Evolutionary conservation across 345 rosid genomes (phyloP), one percentile per base, ranked within the genome.

Genomic region (Mercurialis annua): DNA sequence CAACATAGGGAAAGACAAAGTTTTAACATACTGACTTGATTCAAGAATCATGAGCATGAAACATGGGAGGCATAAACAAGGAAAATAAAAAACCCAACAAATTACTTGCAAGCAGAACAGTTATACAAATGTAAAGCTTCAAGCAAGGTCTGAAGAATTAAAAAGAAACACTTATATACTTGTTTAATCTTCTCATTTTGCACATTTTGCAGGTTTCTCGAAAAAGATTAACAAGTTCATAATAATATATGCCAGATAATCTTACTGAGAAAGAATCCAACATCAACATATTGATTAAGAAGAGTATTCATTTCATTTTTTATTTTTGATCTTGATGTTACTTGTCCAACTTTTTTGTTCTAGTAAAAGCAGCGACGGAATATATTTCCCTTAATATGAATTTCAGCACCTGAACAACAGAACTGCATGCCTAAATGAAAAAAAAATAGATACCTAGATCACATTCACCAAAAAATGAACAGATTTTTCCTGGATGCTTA

Each of bases 161-260:
- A 49, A 60, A 3, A 23, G 6, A 42, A 23, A n/a, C n/a, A n/a
- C n/a, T n/a, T 40, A 10, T 60, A 8, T n/a, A n/a, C 43, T 7
- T 27, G 26, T 60, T 40, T 60, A 49, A 46, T 60, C 54, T 49
- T 49, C 20, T 49, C 54, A 40, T 23, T 60, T 40, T 57, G 18
- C 43, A 57, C 43, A 33, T 57, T 8, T 33, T 33, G 21, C 17
- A 11, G 17, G n/a, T 36, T 17, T 6, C 4, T n/a, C n/a, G n/a
- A n/a, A n/a, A n/a, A n/a, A n/a, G n/a, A n/a, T n/a, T n/a, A n/a
- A n/a, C n/a, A n/a, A n/a, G n/a, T n/a, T 34, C 18, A 57, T 17
- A 31, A 57, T n/a, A n/a, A n/a, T n/a, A n/a, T 31, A 18, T 31
- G 62, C 23, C 23, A 57, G 23, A 38, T 12, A 21, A 21, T 38